Evolutionary conservation across 306 rosid species (phyloP).

Genomic region (Citrullus colocynthis): DNA sequence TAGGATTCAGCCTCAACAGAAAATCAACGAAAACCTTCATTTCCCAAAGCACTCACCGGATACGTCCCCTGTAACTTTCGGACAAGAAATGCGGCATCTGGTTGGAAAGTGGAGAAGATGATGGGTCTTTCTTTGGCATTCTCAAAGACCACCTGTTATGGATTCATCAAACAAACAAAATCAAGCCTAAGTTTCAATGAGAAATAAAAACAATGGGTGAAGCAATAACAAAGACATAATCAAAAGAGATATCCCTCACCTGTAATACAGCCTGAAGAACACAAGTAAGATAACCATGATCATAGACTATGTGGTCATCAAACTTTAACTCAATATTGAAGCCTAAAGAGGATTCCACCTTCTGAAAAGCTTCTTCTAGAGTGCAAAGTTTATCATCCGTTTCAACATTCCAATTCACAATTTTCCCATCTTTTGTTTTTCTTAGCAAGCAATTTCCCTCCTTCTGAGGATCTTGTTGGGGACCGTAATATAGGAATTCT

Average conservation of each 20-base stretch:
- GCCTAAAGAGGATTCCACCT: conserved; percentile 32
- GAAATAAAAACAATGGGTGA: background rate
- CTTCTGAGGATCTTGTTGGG: conserved; percentile 25
- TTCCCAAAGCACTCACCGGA: conserved; percentile 22
- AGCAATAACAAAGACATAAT: background rate
- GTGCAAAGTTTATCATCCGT: conserved; percentile 37
- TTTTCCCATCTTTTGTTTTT: conserved; percentile 31
- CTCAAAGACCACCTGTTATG: conserved; percentile 23
- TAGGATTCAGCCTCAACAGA: background rate
- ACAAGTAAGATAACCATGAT: conserved; percentile 17
- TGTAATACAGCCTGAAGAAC: conserved; percentile 23
- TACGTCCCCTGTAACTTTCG: conserved; percentile 27
- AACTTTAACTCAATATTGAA: conserved; percentile 46
- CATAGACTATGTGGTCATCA: conserved; percentile 35
- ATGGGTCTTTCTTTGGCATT: conserved; percentile 35
- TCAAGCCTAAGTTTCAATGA: background rate
- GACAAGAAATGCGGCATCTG: conserved; percentile 32
- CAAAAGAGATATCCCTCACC: background rate
- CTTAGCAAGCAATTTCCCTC: conserved; percentile 28
- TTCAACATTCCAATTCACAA: conserved; percentile 37
- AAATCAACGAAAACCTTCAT: background rate
- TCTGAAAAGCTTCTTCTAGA: conserved; percentile 32
- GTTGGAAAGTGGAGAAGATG: conserved; percentile 40
- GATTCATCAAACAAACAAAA: background rate
- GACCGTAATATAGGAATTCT: conserved; percentile 38